A percentile compares a stretch with the other conserved stretches of the same genome.
These are phyloP conservation scores for Suillus discolor DNA, from an alignment of 768 basidiomycete species.

Conservation along the genomic window DNA sequence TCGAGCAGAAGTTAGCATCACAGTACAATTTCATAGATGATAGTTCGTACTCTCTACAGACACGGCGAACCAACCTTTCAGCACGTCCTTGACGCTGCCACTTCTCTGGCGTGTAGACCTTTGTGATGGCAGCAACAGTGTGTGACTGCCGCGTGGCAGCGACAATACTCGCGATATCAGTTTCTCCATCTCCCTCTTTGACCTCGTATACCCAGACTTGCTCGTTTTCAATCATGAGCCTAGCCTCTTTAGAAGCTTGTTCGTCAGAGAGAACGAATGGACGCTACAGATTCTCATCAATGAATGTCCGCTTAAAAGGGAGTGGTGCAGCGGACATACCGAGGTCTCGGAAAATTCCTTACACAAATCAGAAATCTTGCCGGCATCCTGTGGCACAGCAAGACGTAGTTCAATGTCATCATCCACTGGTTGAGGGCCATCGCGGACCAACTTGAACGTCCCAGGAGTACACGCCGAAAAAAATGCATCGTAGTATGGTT, in stretches of 20 bases:
- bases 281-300: constrained; percentile 34
- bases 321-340: constrained; percentile 35
- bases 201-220: constrained; percentile 57
- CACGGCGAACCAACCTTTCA: constrained; percentile 50
- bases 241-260: constrained; percentile 45
- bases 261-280: constrained; percentile 44
- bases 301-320: constrained; percentile 8
- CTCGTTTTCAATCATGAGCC: constrained; percentile 47
- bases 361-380: constrained; percentile 45
- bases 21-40: not conserved
- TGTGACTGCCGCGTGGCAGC: constrained; percentile 57
- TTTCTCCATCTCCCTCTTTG: constrained; percentile 23
- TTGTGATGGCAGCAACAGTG: constrained; percentile 56
- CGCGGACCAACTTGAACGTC: constrained; percentile 34
- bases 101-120: constrained; percentile 52
- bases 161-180: constrained; percentile 47
- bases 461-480: constrained; percentile 45
- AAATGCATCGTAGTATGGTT: constrained; percentile 54
- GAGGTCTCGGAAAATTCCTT: constrained; percentile 55
- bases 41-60: constrained; percentile 43
- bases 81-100: constrained; percentile 53
- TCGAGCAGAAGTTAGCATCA: constrained; percentile 16
- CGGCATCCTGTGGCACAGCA: constrained; percentile 41
- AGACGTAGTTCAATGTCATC: constrained; percentile 39
- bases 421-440: constrained; percentile 27